phyloP scores from a whole-genome alignment of 2,329 filamentous ascomycete species.

The Curvularia lunata region DNA sequence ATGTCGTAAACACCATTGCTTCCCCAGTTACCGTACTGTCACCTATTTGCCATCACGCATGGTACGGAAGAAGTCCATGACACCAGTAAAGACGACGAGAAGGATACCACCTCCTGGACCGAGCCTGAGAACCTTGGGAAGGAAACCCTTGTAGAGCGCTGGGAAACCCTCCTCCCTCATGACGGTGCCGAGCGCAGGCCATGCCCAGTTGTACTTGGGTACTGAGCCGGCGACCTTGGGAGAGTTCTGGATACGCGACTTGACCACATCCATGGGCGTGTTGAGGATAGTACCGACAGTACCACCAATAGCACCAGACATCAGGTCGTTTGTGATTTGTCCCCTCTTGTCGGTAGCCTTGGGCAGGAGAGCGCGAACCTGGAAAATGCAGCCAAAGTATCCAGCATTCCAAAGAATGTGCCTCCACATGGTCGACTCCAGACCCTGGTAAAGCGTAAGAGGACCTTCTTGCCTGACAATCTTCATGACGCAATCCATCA shows the following conservation, averaged over 20 bases:
- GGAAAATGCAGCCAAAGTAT: slow-evolving; percentile 99
- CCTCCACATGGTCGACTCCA: slow-evolving; percentile 96
- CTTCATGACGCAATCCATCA: slow-evolving; percentile 80
- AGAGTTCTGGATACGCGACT: slow-evolving; percentile 96
- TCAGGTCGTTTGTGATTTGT: slow-evolving; percentile 85
- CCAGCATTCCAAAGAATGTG: slow-evolving; percentile 94
- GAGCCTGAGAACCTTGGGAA: slow-evolving; percentile 87
- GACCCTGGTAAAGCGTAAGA: slow-evolving; percentile 91
- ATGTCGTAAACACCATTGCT: not conserved
- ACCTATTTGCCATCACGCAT: slow-evolving; percentile 56
- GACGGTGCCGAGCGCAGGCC: slow-evolving; percentile 82
- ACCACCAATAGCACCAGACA: slow-evolving; percentile 86
- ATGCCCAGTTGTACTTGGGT: slow-evolving; percentile 99
- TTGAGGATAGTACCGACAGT: slow-evolving; percentile 91
- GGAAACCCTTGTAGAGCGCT: slow-evolving; percentile 96
- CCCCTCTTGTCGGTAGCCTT: slow-evolving; percentile 78
- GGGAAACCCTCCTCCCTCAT: slow-evolving; percentile 90
- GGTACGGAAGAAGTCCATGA: slow-evolving; percentile 91
- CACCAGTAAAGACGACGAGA: slow-evolving; percentile 83
- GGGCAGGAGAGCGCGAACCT: slow-evolving; percentile 85
- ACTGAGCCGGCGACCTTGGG: slow-evolving; percentile 78
- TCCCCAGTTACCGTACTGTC: not conserved
- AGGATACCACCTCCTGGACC: slow-evolving; percentile 76
- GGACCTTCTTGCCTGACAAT: slow-evolving; percentile 83
- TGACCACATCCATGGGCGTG: slow-evolving; percentile 96